A percentile compares a stretch with the other conserved stretches of the same genome.
These are phyloP conservation scores for Trichophyton equinum DNA, from an alignment of 2,329 filamentous ascomycete species.

Conservation along the genomic window DNA sequence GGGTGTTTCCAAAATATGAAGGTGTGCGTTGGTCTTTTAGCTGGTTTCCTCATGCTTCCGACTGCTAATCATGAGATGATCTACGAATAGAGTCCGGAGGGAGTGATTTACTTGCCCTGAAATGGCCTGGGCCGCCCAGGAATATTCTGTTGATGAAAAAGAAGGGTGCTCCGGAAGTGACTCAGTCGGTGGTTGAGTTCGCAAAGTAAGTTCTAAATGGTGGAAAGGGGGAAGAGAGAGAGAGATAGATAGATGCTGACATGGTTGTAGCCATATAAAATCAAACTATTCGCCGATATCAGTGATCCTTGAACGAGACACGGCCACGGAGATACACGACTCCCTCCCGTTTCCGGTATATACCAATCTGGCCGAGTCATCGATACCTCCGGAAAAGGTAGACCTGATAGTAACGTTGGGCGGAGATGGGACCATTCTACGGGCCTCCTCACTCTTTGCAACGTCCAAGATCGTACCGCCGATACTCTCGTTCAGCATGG, in stretches of 20 bases:
- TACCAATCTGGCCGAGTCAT: conserved; percentile 27
- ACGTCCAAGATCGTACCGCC: conserved; percentile 72
- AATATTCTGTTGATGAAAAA: conserved; percentile 61
- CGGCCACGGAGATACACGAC: conserved; percentile 59
- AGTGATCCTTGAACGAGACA: conserved; percentile 67
- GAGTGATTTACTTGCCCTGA: conserved; percentile 51
- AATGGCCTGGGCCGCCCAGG: conserved; percentile 55
- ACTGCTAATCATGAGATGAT: not conserved
- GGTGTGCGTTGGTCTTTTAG: conserved; percentile 33
- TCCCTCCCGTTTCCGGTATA: conserved; percentile 64
- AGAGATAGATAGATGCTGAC: no score
- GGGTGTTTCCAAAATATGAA: conserved; percentile 52
- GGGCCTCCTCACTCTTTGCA: conserved; percentile 76
- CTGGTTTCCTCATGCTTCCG: not conserved
- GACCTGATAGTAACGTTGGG: conserved; percentile 84
- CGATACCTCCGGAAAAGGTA: conserved; percentile 60
- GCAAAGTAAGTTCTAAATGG: conserved; percentile 28
- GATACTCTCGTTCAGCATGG: conserved; percentile 92
- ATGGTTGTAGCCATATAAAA: conserved; percentile 52
- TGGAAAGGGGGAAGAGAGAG: no score
- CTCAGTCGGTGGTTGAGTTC: conserved; percentile 46
- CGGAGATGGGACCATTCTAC: conserved; percentile 82
- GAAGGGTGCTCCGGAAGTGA: conserved; percentile 44
- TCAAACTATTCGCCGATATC: conserved; percentile 68
- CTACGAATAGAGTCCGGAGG: conserved; percentile 39